A percentile compares a stretch with the other conserved stretches of the same genome.
Conservation (phyloP, 192 early-diverging fungal species). For the Rhizoclosmatium globosum region DNA sequence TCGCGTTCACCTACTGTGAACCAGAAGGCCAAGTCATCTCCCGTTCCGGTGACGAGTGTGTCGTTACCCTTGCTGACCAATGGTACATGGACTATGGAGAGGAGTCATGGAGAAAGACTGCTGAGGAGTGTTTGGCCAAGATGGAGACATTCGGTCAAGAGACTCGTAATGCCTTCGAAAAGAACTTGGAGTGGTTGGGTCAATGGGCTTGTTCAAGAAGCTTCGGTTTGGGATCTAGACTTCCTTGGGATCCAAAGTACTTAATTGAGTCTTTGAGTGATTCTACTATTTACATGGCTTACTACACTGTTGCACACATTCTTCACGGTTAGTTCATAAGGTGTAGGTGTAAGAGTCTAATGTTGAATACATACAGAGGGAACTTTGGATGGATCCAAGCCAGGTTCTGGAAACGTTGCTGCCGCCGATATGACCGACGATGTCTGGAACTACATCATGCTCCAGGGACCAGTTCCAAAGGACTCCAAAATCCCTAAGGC, state of each 20-base stretch:
- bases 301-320: conserved; percentile 96
- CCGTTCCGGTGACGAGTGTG: conserved; percentile 96
- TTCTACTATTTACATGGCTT: conserved; percentile 99
- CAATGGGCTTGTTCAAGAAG: conserved; percentile 97
- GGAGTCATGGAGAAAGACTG: conserved; percentile 73
- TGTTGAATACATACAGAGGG: conserved; percentile 53
- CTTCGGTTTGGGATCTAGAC: conserved; percentile 89
- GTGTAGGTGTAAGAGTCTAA: background rate
- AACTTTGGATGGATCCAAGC: conserved; percentile 81
- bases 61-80: conserved; percentile 94
- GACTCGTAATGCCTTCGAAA: conserved; percentile 85
- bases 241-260: conserved; percentile 94
- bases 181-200: conserved; percentile 90
- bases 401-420: conserved; percentile 78
- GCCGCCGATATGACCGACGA: conserved; percentile 90
- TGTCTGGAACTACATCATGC: conserved; percentile 92
- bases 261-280: conserved; percentile 97
- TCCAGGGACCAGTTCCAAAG: conserved; percentile 68
- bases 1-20: conserved; percentile 92
- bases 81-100: conserved; percentile 95
- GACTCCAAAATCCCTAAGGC: conserved; percentile 66
- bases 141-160: conserved; percentile 87
- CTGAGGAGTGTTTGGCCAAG: conserved; percentile 73
- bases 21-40: conserved; percentile 93
- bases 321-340: conserved; percentile 68